Percentiles rank a stretch among this genome's conserved stretches.
Evolutionary conservation across 2,329 filamentous ascomycete genomes (phyloP).

Genomic region (Fusarium sp.): DNA sequence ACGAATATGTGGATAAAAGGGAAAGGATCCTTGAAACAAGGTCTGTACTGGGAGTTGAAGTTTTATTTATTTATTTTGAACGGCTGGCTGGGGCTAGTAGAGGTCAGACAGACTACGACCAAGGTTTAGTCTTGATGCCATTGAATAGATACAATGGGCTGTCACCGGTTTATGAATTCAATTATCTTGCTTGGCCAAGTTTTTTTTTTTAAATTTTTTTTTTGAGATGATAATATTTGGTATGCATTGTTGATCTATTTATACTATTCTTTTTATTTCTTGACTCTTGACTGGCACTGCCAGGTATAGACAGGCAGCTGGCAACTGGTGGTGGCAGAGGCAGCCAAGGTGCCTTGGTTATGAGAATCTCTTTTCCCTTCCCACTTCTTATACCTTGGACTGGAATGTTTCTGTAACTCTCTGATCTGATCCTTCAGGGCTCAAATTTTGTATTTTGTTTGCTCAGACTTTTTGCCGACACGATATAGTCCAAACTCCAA

Average conservation of each 20-base stretch:
- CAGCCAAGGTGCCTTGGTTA: not conserved
- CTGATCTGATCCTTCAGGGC: too few relatives aligned
- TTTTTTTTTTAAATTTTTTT: too few relatives aligned
- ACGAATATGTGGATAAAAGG: conserved; percentile 28
- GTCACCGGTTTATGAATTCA: not conserved
- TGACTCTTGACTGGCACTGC: not conserved
- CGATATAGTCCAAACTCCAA: not conserved
- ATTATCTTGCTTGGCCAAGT: not conserved
- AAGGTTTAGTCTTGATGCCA: conserved; percentile 37
- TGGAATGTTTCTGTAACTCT: not conserved
- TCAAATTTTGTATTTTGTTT: not conserved
- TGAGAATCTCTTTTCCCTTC: not conserved
- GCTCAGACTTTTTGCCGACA: not conserved
- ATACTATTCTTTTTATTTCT: too few relatives aligned
- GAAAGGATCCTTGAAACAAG: conserved; percentile 29
- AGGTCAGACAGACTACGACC: conserved; percentile 26
- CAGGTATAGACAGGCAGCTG: conserved; percentile 10
- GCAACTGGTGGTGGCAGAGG: too few relatives aligned
- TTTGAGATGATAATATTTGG: not conserved
- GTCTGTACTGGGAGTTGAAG: conserved; percentile 38
- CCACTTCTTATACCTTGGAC: not conserved
- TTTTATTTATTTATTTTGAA: conserved; percentile 5
- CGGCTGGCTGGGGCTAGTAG: conserved; percentile 13
- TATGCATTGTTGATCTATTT: too few relatives aligned
- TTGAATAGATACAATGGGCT: conserved; percentile 42